These are phyloP conservation scores for Metschnikowia rubicola DNA, from an alignment of 805 yeast genomes.

Conservation along the genomic window DNA sequence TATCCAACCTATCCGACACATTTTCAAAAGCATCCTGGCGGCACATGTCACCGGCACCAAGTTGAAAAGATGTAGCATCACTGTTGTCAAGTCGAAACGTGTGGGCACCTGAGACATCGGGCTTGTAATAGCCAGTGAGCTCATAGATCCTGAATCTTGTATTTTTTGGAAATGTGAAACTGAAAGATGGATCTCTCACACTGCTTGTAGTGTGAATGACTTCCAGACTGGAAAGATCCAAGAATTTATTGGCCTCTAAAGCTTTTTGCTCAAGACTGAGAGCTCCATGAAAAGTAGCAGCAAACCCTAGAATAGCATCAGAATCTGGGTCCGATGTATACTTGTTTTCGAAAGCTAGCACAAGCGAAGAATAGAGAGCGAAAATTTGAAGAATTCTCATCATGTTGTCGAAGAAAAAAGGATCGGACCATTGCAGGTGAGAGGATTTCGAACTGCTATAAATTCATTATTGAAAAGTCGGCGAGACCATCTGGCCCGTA, in stretches of 20 bases:
- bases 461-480: no score
- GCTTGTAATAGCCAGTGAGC: neutral
- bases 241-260: neutral
- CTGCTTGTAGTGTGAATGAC: neutral
- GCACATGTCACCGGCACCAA: constrained; percentile 1
- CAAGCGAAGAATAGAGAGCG: no score
- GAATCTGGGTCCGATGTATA: no score
- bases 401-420: no score
- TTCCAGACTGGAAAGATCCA: neutral
- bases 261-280: neutral
- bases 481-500: no score
- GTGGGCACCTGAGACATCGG: neutral
- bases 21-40: neutral
- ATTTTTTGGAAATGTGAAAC: neutral
- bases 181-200: neutral
- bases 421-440: no score
- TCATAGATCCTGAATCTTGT: neutral
- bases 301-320: neutral
- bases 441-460: no score
- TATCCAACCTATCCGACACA: neutral
- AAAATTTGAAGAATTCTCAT: no score
- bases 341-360: no score
- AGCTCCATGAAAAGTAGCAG: neutral
- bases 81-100: neutral
- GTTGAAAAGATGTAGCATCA: neutral